phyloP scores from a whole-genome alignment of 2,329 filamentous ascomycete species.

The Pseudogymnoascus sp. region DNA sequence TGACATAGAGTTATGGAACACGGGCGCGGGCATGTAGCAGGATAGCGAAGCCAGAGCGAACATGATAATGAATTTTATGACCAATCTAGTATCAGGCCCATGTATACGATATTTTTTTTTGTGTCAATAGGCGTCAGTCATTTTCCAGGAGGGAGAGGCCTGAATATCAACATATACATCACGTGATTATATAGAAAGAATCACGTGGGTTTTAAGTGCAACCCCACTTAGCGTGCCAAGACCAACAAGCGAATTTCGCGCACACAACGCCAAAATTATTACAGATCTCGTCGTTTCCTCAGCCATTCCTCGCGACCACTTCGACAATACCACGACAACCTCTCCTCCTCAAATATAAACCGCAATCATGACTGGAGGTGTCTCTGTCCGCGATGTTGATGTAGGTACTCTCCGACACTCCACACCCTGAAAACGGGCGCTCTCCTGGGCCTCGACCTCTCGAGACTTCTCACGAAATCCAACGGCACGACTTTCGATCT shows the following conservation, averaged over 20 bases:
- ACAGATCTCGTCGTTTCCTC: neutral
- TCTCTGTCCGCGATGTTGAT: conserved; percentile 79
- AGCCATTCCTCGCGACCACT: conserved; percentile 11
- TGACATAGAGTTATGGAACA: neutral
- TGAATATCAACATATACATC: neutral
- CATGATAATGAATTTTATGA: neutral
- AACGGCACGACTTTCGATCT: conserved; percentile 8
- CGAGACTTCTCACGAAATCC: conserved; percentile 1
- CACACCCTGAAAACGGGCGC: conserved; percentile 22
- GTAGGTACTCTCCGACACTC: conserved; percentile 46
- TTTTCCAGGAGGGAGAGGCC: too few relatives aligned
- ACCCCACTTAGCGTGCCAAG: conserved; percentile 10
- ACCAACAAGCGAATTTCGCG: conserved; percentile 10
- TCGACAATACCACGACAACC: conserved; percentile 10
- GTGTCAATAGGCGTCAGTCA: too few relatives aligned
- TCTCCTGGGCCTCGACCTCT: neutral
- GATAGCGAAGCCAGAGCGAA: neutral
- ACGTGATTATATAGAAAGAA: neutral
- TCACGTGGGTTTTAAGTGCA: neutral
- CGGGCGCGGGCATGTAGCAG: neutral
- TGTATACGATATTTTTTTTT: too few relatives aligned
- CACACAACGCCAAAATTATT: conserved; percentile 10
- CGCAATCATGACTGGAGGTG: conserved; percentile 71
- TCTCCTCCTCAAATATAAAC: conserved; percentile 30
- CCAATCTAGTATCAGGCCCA: neutral